These are phyloP conservation scores for Dactylellina parvicollis DNA, from an alignment of 2,329 filamentous ascomycete genomes.

Conservation along the genomic window DNA sequence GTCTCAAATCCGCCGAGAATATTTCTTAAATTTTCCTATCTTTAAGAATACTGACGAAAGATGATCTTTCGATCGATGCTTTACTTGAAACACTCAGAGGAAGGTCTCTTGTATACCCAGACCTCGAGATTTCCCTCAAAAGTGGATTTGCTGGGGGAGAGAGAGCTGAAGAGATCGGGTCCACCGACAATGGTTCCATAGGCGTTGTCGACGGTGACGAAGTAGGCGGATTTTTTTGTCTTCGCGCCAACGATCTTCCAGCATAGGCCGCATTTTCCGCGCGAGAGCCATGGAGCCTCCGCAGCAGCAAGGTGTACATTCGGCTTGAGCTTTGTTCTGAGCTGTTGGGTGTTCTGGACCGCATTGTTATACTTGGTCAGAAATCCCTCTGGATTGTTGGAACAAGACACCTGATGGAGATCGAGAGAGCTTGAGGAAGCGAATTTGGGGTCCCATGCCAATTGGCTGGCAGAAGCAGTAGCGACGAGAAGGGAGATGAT, in stretches of 20 bases:
- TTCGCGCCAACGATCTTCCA: not conserved
- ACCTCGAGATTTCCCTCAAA: not conserved
- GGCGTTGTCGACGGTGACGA: not conserved
- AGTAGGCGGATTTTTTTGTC: not conserved
- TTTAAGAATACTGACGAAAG: no score
- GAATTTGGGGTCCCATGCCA: not conserved
- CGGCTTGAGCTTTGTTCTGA: not conserved
- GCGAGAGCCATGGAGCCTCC: not conserved
- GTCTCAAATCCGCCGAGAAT: no score
- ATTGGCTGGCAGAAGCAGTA: not conserved
- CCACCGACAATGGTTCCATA: not conserved
- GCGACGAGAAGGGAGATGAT: not conserved
- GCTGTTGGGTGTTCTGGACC: not conserved
- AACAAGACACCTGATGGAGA: not conserved
- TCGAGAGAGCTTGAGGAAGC: not conserved
- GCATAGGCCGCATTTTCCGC: slow-evolving; percentile 1
- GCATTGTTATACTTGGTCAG: not conserved
- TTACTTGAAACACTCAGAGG: not conserved
- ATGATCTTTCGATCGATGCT: no score
- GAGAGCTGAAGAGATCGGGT: not conserved
- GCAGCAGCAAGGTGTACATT: not conserved
- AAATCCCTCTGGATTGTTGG: not conserved
- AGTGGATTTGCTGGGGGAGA: not conserved
- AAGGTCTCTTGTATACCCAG: not conserved
- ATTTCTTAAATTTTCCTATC: no score